Evolutionary conservation across 495 filamentous ascomycete genomes (phyloP), one percentile per base, ranked within the genome.

Genomic region (Tuber brumale): DNA sequence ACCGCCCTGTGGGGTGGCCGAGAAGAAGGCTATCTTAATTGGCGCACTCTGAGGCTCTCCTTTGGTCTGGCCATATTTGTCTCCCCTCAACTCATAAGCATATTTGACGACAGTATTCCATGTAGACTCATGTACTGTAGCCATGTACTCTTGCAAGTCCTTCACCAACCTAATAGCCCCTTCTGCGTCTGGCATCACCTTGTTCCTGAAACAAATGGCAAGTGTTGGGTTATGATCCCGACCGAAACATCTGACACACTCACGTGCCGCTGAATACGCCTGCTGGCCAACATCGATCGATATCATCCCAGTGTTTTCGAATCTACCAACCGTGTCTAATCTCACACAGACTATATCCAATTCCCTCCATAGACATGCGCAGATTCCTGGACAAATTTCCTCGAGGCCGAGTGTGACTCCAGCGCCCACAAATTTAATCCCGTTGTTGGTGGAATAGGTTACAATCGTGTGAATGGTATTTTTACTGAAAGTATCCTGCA

Each of bases 231-330:
- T 87, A 23, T 92, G 86, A 31, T 88, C 90, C 14, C 93, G 93
- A 10, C 93, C 93, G 81, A 94, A 95, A 73, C 91, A 85, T 89
- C 90, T 88, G 70, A 93, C 88, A 82, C 91, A 93, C 85, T 94
- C 94, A 45, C 93, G 87, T 6, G 90, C 91, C 90, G 95, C 92
- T 0, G 92, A 92, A 81, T 97, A 93, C 4, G 93, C 92, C 83
- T 95, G 91, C 81, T 97, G 93, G 77, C 94, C 93, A 19, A 93
- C 87, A 48, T 87, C 84, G n/a, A 27, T 41, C 21, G 45, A 3
- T 0, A 44, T 42, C n/a, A n/a, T n/a, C n/a, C n/a, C n/a, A n/a
- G n/a, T n/a, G n/a, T n/a, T n/a, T n/a, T n/a, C n/a, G 70, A 89
- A 84, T 3, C 91, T 88, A 66, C 95, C 85, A 0, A 91, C 91